Evolutionary conservation across 2,329 filamentous ascomycete species (phyloP), one percentile per base, ranked within the genome.

Genomic region (Corinectria fuckeliana): DNA sequence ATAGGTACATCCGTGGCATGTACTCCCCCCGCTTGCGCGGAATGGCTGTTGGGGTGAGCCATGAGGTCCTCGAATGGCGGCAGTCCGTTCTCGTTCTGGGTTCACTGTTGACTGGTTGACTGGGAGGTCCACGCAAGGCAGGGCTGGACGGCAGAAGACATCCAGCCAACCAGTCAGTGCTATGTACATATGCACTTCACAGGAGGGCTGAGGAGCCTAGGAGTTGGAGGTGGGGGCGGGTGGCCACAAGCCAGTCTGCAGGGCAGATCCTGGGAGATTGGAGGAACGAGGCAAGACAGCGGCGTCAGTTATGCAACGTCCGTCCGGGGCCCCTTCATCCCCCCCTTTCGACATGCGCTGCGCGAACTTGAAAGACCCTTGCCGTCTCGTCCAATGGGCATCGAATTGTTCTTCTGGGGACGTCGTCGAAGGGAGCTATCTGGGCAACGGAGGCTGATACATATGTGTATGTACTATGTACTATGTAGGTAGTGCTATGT

Each of bases 261-360:
- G 63, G 64, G 66, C 50, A 58, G 52, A 64, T 59, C 67, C 64
- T 56, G 49, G 60, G 50, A 57, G 51, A 56, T 63, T 58, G 53
- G 49, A 49, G 16, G 58, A 56, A 61, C 57, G 52, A 61, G 44
- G 28, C 32, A 38, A 63, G 45, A 61, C 59, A 66, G 57, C 25
- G 39, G 26, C 32, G 13, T 42, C 26, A 34, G 34, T 38, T 44
- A 39, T 28, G 9, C 42, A 45, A 50, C 42, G 26, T 58, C 56
- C 56, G 42, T 30, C 44, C 49, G 56, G 32, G 56, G 56, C 50
- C 50, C 50, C 56, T 50, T 38, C 32, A 21, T 42, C 50, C 44
- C 56, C 49, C 48, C 41, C 42, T 10, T 48, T 58, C 56, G 39
- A 50, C 56, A 36, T 58, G 44, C 50, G 44, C 44, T 58, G 44